These are phyloP conservation scores for Chytridiales sp. DNA, from an alignment of 371 early-diverging fungal genomes.

Conservation along the genomic window DNA sequence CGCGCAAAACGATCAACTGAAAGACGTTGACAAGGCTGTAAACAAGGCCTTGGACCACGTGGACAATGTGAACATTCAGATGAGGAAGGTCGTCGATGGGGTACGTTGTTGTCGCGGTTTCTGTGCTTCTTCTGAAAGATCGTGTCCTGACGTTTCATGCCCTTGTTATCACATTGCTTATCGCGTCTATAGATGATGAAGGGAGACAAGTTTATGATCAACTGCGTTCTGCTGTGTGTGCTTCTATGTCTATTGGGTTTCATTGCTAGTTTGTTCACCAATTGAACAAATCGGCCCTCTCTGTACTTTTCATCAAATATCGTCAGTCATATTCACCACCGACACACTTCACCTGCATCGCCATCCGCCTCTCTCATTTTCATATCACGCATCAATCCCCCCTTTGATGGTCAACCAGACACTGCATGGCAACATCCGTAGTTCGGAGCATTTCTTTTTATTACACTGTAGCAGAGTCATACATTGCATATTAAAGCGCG, in stretches of 20 bases:
- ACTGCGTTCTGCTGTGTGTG: constrained; percentile 56
- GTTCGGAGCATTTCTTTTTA: no score
- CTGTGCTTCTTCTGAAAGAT: not conserved
- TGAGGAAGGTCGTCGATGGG: constrained; percentile 53
- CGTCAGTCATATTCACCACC: not conserved
- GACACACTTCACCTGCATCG: not conserved
- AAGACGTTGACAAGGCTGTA: constrained; percentile 49
- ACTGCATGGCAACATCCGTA: no score
- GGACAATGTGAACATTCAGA: constrained; percentile 54
- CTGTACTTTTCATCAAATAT: not conserved
- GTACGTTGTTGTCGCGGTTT: constrained; percentile 26
- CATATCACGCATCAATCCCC: no score
- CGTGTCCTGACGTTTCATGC: not conserved
- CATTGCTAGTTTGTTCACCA: constrained; percentile 45
- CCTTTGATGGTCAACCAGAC: no score
- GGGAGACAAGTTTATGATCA: constrained; percentile 60
- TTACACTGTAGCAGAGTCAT: no score
- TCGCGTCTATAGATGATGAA: constrained; percentile 51
- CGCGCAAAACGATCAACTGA: constrained; percentile 51
- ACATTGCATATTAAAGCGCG: no score
- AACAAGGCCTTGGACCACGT: constrained; percentile 55
- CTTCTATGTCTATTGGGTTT: constrained; percentile 53
- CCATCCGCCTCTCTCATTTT: no score
- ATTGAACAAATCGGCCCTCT: not conserved
- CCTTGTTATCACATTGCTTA: not conserved